A percentile compares a stretch with the other conserved stretches of the same genome.
phyloP scores from a whole-genome alignment of 306 rosid species.

The Boehmeria nivea region DNA sequence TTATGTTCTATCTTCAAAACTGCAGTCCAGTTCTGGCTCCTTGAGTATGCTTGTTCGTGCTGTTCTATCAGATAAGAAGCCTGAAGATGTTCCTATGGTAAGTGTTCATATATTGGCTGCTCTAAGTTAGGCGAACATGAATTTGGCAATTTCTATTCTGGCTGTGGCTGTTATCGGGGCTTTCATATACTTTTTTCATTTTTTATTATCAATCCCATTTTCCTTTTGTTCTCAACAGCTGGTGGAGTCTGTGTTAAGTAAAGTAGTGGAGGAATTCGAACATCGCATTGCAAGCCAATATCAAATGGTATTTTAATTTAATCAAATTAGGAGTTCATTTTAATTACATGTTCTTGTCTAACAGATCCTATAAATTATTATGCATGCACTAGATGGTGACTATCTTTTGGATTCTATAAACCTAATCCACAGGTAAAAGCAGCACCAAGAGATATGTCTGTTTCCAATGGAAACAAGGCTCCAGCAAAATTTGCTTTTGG shows the following conservation, averaged over 20 bases:
- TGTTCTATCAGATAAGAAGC: constrained; percentile 68
- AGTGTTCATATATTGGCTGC: constrained; percentile 1
- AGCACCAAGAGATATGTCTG: constrained; percentile 25
- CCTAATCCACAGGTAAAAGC: constrained; percentile 40
- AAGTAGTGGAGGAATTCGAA: constrained; percentile 88
- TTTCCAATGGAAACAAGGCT: constrained; percentile 43
- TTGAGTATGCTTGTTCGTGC: constrained; percentile 71
- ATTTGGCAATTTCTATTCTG: no score
- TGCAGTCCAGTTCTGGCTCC: constrained; percentile 61
- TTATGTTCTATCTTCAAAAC: background rate
- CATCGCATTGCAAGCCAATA: constrained; percentile 55
- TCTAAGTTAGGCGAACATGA: no score
- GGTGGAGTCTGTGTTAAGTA: constrained; percentile 76
- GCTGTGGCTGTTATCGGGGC: background rate
- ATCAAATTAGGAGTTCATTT: background rate
- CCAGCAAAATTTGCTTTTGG: constrained; percentile 35
- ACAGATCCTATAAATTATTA: background rate
- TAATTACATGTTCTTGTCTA: background rate
- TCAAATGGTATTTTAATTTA: constrained; percentile 47
- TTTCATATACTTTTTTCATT: background rate
- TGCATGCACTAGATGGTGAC: background rate
- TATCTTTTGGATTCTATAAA: constrained; percentile 5
- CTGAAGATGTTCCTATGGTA: constrained; percentile 89
- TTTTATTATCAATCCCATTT: background rate
- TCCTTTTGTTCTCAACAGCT: constrained; percentile 44